These are phyloP conservation scores for Sherardia arvensis DNA, from an alignment of 257 asterid species.

Conservation along the genomic window DNA sequence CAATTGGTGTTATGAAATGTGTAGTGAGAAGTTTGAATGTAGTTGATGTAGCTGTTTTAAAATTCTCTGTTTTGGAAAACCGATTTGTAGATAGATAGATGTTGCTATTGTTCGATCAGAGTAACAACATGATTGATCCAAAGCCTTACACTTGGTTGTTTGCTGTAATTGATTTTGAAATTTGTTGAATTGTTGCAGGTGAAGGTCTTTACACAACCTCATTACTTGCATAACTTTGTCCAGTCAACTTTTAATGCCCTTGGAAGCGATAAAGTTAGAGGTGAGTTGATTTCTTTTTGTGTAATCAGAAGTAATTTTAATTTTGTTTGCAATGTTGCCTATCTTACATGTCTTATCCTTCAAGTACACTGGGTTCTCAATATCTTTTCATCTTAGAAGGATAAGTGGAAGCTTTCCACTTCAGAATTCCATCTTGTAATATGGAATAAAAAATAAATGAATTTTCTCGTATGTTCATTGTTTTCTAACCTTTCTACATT, in stretches of 20 bases:
- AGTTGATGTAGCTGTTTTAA: background rate
- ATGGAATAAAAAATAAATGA: background rate
- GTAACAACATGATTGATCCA: background rate
- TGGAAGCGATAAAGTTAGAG: conserved; percentile 71
- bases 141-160: background rate
- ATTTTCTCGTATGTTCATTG: background rate
- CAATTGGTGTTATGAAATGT: background rate
- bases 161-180: conserved; percentile 18
- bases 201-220: conserved; percentile 79
- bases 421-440: background rate
- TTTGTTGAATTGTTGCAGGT: conserved; percentile 50
- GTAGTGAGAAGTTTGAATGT: background rate
- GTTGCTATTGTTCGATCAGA: background rate
- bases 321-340: background rate
- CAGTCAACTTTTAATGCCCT: conserved; percentile 88
- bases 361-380: background rate
- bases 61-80: background rate
- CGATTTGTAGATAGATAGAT: background rate
- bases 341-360: background rate
- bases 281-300: conserved; percentile 17
- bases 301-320: background rate
- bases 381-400: background rate
- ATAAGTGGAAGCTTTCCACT: background rate
- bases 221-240: conserved; percentile 84
- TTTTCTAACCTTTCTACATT: background rate